Percentiles rank a stretch among this genome's conserved stretches.
Conservation (phyloP, 176 grass and related monocot genomes). For the Hordeum marinum region DNA sequence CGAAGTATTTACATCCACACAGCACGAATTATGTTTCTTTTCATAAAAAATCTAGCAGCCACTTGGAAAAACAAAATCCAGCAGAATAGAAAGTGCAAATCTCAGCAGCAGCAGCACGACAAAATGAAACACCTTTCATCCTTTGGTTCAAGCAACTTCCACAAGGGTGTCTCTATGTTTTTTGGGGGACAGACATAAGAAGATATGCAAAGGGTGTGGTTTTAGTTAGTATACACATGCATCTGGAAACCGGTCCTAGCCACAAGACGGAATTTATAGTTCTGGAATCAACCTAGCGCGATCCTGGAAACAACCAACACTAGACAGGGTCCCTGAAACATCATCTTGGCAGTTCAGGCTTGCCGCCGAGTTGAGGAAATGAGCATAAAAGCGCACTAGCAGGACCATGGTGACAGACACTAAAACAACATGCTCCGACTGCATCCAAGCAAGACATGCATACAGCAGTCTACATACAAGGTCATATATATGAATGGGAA, state of each 20-base stretch:
- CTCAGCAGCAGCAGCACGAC: neutral
- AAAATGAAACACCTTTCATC: neutral
- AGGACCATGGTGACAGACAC: too few relatives aligned
- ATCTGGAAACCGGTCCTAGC: neutral
- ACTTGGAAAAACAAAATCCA: neutral
- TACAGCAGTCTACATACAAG: neutral
- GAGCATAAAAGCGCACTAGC: too few relatives aligned
- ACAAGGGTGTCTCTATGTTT: too few relatives aligned
- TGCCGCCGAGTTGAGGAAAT: too few relatives aligned
- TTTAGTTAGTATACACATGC: neutral
- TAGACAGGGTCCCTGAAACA: too few relatives aligned
- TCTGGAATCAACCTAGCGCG: neutral
- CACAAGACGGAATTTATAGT: neutral
- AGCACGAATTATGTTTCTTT: too few relatives aligned
- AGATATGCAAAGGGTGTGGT: neutral
- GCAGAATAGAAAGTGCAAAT: neutral
- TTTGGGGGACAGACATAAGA: too few relatives aligned
- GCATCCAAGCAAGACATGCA: neutral
- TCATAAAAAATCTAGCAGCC: too few relatives aligned
- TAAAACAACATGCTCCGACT: neutral
- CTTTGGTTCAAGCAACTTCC: too few relatives aligned
- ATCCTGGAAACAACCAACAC: neutral
- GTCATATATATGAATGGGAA: too few relatives aligned
- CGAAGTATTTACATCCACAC: neutral
- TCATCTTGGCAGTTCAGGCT: too few relatives aligned